Conservation (phyloP, 257 asterid species). For the Schizonepeta tenuifolia region DNA sequence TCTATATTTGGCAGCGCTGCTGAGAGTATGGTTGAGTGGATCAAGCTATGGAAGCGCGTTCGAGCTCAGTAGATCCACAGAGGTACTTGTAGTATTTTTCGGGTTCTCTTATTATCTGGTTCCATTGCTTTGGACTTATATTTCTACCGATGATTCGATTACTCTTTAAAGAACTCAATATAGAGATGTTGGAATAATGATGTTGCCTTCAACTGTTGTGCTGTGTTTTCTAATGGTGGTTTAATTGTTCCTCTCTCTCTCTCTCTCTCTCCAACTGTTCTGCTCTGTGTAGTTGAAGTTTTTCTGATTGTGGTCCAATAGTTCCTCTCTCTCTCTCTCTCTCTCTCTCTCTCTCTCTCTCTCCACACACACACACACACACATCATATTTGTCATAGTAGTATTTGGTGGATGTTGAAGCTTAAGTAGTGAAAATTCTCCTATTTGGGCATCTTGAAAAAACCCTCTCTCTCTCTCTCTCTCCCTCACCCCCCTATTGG, state of each 20-base stretch:
- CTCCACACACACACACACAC: too few species aligned
- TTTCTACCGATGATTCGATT: not conserved
- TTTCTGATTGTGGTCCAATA: not conserved
- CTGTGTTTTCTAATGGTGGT: not conserved
- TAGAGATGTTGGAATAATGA: conserved; percentile 20
- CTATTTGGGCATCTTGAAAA: too few species aligned
- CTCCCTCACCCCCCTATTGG: too few species aligned
- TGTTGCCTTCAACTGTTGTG: conserved; percentile 8
- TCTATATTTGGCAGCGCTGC: conserved; percentile 74
- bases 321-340: not conserved
- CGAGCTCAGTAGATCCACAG: conserved; percentile 34
- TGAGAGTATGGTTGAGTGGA: conserved; percentile 79
- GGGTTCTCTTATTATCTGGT: not conserved
- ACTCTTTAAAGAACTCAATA: conserved; percentile 13
- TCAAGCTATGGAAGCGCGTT: conserved; percentile 74
- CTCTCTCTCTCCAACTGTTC: not conserved
- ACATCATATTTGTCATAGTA: too few species aligned
- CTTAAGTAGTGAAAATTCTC: too few species aligned
- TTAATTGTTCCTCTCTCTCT: not conserved
- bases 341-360: not conserved
- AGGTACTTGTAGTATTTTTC: not conserved
- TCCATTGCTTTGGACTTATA: not conserved
- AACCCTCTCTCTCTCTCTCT: too few species aligned
- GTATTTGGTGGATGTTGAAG: too few species aligned
- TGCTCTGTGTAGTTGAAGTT: too few species aligned